phyloP scores from a whole-genome alignment of 2,329 filamentous ascomycete species.

The Ascosphaera apis region DNA sequence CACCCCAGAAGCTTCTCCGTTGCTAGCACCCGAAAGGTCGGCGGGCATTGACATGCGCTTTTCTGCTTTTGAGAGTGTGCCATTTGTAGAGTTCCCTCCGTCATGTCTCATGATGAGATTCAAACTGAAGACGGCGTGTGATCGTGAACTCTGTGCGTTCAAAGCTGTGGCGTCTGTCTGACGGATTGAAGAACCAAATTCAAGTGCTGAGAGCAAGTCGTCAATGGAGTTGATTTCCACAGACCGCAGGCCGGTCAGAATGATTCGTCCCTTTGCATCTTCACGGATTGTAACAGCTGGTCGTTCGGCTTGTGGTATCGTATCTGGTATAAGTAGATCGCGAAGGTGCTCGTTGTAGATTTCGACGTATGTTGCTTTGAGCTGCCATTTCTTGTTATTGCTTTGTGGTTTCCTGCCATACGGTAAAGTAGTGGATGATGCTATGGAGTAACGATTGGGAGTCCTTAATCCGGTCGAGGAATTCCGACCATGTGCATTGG shows the following conservation, averaged over 20 bases:
- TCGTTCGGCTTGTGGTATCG: conserved; percentile 45
- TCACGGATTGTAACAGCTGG: conserved; percentile 74
- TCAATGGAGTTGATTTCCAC: conserved; percentile 78
- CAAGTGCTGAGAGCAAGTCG: conserved; percentile 69
- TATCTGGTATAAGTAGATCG: conserved; percentile 65
- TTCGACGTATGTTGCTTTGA: conserved; percentile 81
- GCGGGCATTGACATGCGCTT: conserved; percentile 74
- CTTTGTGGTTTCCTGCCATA: not conserved
- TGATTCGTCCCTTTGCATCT: conserved; percentile 80
- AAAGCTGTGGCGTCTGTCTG: conserved; percentile 95
- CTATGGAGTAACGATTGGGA: conserved; percentile 48
- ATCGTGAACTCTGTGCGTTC: conserved; percentile 92
- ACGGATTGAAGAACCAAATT: conserved; percentile 79
- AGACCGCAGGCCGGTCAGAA: conserved; percentile 74
- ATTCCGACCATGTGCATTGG: too few relatives aligned
- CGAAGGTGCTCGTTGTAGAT: conserved; percentile 96
- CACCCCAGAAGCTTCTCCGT: conserved; percentile 38
- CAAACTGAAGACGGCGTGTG: conserved; percentile 88
- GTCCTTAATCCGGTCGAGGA: conserved; percentile 52
- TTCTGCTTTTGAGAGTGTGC: conserved; percentile 34
- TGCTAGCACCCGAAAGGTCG: conserved; percentile 29
- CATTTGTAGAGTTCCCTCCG: conserved; percentile 9
- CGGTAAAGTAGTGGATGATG: not conserved
- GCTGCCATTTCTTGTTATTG: conserved; percentile 73
- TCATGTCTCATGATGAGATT: conserved; percentile 43